These are phyloP conservation scores for Thoreauomyces humboldtii DNA, from an alignment of 192 early-diverging fungal genomes.

Conservation along the genomic window DNA sequence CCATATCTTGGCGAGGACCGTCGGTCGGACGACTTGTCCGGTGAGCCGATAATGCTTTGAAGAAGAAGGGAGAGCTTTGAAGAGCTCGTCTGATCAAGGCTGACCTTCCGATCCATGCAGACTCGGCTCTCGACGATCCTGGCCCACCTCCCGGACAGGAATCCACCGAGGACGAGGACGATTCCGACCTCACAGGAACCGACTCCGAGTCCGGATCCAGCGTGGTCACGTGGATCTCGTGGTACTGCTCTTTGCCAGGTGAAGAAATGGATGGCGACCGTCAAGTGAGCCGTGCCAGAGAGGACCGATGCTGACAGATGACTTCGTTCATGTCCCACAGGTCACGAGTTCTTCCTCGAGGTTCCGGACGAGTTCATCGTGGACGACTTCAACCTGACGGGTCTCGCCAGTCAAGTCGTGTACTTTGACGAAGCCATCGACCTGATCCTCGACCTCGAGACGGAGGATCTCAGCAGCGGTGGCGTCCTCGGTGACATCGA, in stretches of 20 bases:
- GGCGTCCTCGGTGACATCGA: slow-evolving; percentile 69
- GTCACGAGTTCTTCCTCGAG: slow-evolving; percentile 53
- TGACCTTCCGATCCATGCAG: no score
- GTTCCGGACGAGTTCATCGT: slow-evolving; percentile 67
- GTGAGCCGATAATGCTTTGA: no score
- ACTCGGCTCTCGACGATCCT: no score
- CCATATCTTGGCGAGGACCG: no score
- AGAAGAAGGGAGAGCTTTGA: no score
- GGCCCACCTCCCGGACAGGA: not conserved
- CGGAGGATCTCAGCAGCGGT: slow-evolving; percentile 25
- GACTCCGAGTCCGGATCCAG: slow-evolving; percentile 33
- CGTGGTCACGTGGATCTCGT: slow-evolving; percentile 55
- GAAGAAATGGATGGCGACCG: not conserved
- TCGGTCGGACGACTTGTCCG: no score
- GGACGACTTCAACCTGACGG: slow-evolving; percentile 98
- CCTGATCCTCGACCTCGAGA: slow-evolving; percentile 84
- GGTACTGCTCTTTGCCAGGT: slow-evolving; percentile 64
- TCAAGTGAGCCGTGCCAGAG: not conserved
- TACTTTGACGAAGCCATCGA: slow-evolving; percentile 91
- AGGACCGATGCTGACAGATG: no score
- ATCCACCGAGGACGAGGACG: not conserved
- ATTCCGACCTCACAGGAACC: not conserved
- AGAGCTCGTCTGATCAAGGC: no score
- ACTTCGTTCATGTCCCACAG: no score
- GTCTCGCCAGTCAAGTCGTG: slow-evolving; percentile 74